Percentiles rank a stretch among this genome's conserved stretches.
Conservation (phyloP, 345 rosid species). For the Clarkia xantiana region DNA sequence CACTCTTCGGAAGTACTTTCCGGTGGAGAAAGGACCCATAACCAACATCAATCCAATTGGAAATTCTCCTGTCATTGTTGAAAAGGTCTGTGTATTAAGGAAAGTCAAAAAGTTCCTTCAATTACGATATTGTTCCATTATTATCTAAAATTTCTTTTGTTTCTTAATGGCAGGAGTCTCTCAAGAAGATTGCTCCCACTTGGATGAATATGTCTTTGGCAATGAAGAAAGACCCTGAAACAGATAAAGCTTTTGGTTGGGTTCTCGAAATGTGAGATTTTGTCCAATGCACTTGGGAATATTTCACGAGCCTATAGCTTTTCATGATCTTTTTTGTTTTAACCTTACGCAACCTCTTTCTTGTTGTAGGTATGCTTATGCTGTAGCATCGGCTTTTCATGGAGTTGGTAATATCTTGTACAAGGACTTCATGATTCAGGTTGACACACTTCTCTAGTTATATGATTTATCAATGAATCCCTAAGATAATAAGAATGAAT, state of each 20-base stretch:
- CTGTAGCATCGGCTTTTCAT: conserved; percentile 84
- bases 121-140: background rate
- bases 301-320: background rate
- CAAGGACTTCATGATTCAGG: conserved; percentile 99
- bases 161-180: conserved; percentile 31
- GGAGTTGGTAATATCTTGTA: conserved; percentile 72
- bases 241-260: conserved; percentile 98
- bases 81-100: conserved; percentile 35
- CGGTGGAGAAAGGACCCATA: conserved; percentile 64
- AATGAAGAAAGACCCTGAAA: conserved; percentile 93
- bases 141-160: background rate
- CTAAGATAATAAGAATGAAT: too few relatives aligned
- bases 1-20: conserved; percentile 62
- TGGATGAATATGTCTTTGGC: conserved; percentile 99
- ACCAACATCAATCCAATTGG: conserved; percentile 85
- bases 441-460: conserved; percentile 11
- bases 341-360: conserved; percentile 4
- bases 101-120: background rate
- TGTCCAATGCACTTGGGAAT: background rate
- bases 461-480: background rate
- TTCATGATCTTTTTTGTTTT: background rate
- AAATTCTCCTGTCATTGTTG: conserved; percentile 89
- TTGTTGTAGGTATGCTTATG: conserved; percentile 87
- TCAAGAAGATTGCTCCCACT: conserved; percentile 85
- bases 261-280: conserved; percentile 84